These are phyloP conservation scores for Aspergillus unguis DNA, from an alignment of 2,329 filamentous ascomycete species.

Conservation along the genomic window DNA sequence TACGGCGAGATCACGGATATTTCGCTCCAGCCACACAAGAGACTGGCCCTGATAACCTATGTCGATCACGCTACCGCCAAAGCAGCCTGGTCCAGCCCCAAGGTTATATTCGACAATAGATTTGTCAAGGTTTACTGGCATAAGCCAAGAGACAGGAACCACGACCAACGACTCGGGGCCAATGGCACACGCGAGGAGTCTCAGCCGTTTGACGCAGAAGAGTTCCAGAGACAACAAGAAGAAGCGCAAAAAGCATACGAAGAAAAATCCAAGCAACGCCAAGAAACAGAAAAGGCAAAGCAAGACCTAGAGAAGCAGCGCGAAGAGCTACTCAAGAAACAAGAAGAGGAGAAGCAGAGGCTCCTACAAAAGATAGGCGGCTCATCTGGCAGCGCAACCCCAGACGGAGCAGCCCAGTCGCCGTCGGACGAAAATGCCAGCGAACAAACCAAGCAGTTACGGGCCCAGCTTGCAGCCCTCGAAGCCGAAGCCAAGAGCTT, in stretches of 20 bases:
- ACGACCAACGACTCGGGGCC: constrained; percentile 20
- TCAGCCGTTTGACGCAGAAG: constrained; percentile 52
- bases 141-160: constrained; percentile 42
- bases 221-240: constrained; percentile 53
- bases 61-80: constrained; percentile 50
- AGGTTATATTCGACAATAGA: constrained; percentile 61
- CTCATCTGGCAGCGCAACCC: constrained; percentile 25
- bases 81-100: constrained; percentile 58
- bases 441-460: constrained; percentile 52
- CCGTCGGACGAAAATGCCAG: constrained; percentile 36
- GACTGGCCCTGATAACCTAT: constrained; percentile 56
- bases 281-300: constrained; percentile 51
- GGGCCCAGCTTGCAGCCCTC: constrained; percentile 53
- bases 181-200: constrained; percentile 32
- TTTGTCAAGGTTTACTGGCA: constrained; percentile 65
- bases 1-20: constrained; percentile 57
- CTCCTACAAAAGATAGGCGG: constrained; percentile 50
- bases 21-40: constrained; percentile 53
- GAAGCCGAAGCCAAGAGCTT: constrained; percentile 55
- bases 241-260: constrained; percentile 57
- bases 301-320: constrained; percentile 54
- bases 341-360: constrained; percentile 53
- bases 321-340: constrained; percentile 50
- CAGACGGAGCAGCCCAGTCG: constrained; percentile 24
- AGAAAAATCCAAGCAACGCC: constrained; percentile 50